phyloP scores from a whole-genome alignment of 116 monocot species.

The Thalassia testudinum region DNA sequence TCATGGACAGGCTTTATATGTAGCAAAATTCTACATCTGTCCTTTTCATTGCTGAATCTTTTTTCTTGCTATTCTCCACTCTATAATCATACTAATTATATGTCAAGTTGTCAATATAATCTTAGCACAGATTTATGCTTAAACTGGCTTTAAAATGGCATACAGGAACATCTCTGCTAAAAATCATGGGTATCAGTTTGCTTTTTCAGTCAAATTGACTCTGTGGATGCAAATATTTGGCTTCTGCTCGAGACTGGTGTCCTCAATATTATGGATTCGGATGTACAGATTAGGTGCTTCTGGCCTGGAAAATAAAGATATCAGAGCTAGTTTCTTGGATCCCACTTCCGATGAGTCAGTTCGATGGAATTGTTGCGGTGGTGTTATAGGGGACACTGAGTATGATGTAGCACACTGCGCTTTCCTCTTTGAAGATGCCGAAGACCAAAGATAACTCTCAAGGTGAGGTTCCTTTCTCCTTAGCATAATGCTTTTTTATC shows the following conservation, averaged over 20 bases:
- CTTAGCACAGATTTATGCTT: neutral
- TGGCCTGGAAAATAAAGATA: constrained; percentile 22
- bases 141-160: neutral
- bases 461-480: neutral
- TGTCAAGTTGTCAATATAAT: neutral
- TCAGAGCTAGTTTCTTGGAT: constrained; percentile 50
- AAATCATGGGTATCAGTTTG: constrained; percentile 29
- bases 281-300: constrained; percentile 71
- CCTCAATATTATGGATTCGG: constrained; percentile 78
- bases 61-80: neutral
- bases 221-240: constrained; percentile 81
- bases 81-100: too few species aligned
- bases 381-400: constrained; percentile 50
- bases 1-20: too few species aligned
- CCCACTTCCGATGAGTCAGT: constrained; percentile 24
- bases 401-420: constrained; percentile 63
- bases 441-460: constrained; percentile 9
- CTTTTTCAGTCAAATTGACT: constrained; percentile 59
- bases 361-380: constrained; percentile 32
- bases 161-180: constrained; percentile 44
- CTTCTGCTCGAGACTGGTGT: constrained; percentile 51
- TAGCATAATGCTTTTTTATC: neutral
- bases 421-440: constrained; percentile 54
- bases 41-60: neutral
- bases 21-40: neutral